A percentile compares a stretch with the other conserved stretches of the same genome.
These are phyloP conservation scores for Podaxis rugospora DNA, from an alignment of 768 basidiomycete species.

Conservation along the genomic window DNA sequence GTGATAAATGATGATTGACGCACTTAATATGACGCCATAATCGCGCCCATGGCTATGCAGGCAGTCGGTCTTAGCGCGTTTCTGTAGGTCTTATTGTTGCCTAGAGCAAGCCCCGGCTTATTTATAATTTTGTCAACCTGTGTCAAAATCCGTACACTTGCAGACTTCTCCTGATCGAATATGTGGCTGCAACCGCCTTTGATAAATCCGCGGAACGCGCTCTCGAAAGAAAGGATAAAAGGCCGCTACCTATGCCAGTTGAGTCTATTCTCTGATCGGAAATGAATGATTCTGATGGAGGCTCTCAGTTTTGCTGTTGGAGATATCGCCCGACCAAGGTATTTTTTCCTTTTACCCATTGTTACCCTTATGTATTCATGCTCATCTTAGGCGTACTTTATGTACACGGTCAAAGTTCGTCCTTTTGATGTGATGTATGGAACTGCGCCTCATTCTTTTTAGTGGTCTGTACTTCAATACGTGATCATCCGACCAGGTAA, in stretches of 20 bases:
- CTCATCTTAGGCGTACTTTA: conserved; percentile 66
- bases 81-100: conserved; percentile 44
- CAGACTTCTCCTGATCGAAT: conserved; percentile 80
- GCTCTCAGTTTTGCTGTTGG: conserved; percentile 69
- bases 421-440: background rate
- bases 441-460: background rate
- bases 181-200: conserved; percentile 65
- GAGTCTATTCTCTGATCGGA: conserved; percentile 11
- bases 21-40: background rate
- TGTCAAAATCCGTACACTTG: background rate
- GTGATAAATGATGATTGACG: background rate
- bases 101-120: background rate
- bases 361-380: background rate
- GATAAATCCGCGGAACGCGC: conserved; percentile 63
- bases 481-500: conserved; percentile 61
- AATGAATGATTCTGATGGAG: background rate
- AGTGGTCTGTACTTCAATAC: conserved; percentile 92
- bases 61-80: conserved; percentile 85
- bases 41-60: conserved; percentile 26
- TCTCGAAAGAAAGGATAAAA: conserved; percentile 77
- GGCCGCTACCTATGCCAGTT: conserved; percentile 62
- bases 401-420: conserved; percentile 78
- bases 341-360: conserved; percentile 3
- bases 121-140: background rate
- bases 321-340: conserved; percentile 80